Percentiles rank a stretch among this genome's conserved stretches.
These are phyloP conservation scores for sorghum (Sorghum bicolor) DNA, from an alignment of 176 grass and related monocot species.

Conservation along the genomic window Sorghum_bicolor_NCBIv3 NC_012870.2:2672501-2673000, in stretches of 20 bases:
- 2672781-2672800: neutral
- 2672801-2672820: neutral
- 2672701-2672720: neutral
- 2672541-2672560: neutral
- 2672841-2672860: neutral
- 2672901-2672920: too few relatives aligned
- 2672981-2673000: too few relatives aligned
- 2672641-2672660: neutral
- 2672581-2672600: constrained; percentile 20
- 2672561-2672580: constrained; percentile 37
- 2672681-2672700: neutral
- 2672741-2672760: neutral
- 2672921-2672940: too few relatives aligned
- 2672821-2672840: neutral
- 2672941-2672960: too few relatives aligned
- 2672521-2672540: neutral
- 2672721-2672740: neutral
- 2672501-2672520: constrained; percentile 1
- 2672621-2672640: neutral
- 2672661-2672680: constrained; percentile 21
- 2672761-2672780: constrained; percentile 31
- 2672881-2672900: neutral
- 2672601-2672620: constrained; percentile 18
- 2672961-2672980: too few relatives aligned
- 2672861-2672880: neutral